Base-by-base conservation (phyloP, 1,284 basidiomycete species). In the Bjerkandera adusta region DNA sequence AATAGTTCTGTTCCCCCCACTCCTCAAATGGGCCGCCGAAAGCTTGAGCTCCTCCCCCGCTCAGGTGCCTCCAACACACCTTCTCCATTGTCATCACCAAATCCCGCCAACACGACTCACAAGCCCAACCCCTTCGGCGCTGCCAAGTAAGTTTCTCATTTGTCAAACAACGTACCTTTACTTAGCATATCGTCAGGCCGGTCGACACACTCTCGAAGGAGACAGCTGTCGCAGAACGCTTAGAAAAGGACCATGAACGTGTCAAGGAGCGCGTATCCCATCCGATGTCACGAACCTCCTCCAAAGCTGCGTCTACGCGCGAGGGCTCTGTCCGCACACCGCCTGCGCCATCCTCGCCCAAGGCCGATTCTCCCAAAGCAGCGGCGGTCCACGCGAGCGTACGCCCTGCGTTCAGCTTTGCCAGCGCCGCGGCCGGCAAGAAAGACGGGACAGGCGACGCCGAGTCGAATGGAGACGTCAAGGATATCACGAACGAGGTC, bases 131-230 rank as follows among this genome's bases (percentile, higher is more conserved):
- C 95, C 1, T 98, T 98, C 63, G 96, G 96, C 47, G 76, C 79
- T 43, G 96, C 96, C 33, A 85, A 70, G 86, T 89, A 58, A 51
- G 78, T 63, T 3, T 22, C 12, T 36, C 32, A 36, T 42, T 8
- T 33, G 33, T 34, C 5, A 34, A 5, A 11, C 25, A 36, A 15
- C 18, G 39, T 10, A 7, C 38, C 24, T 21, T 33, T 27, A 29
- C 44, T 16, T 24, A 32, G 22, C 27, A 40, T 47, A 21, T 30
- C 4, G 2, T 20, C 49, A 92, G 89, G 59, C 93, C 95, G 11
- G 87, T 97, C 26, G 92, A 97, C 65, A 83, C 88, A 6, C 72
- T 85, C 16, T 72, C 77, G 2, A 81, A 83, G 46, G 93, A 97
- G 62, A 79, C 79, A 43, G 88, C 82, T 61, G 81, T 92, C 8